phyloP scores from a whole-genome alignment of 352 stramenopile species.

The Elongisporangium undulatum region DNA sequence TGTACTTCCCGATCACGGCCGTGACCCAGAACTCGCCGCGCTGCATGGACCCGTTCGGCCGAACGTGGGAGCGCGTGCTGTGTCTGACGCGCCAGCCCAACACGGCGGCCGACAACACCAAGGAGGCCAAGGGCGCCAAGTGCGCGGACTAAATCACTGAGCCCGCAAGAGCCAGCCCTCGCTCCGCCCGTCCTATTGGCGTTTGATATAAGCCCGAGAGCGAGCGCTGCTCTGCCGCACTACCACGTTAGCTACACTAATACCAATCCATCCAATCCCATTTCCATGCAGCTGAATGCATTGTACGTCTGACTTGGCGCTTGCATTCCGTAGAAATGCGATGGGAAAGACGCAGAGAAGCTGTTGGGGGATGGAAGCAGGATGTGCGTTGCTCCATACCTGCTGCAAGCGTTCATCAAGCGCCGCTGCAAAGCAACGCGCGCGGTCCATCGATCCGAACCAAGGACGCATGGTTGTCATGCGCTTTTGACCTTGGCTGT shows the following conservation, averaged over 20 bases:
- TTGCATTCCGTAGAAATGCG: not conserved
- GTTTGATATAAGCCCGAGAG: not conserved
- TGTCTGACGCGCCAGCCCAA: conserved; percentile 95
- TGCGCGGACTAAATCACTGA: conserved; percentile 51
- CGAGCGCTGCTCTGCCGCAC: not conserved
- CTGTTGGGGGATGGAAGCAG: not conserved
- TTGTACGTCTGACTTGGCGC: too few relatives aligned
- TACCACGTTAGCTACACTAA: not conserved
- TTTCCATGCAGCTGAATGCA: not conserved
- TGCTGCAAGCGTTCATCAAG: not conserved
- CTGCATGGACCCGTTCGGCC: conserved; percentile 81
- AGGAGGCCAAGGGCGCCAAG: conserved; percentile 45
- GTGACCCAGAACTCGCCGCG: conserved; percentile 86
- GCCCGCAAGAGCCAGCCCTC: conserved; percentile 1
- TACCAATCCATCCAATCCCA: not conserved
- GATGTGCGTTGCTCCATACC: not conserved
- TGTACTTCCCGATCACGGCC: conserved; percentile 88
- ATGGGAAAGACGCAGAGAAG: not conserved
- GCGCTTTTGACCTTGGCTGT: not conserved
- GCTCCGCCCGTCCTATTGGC: not conserved
- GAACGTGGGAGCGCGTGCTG: conserved; percentile 95
- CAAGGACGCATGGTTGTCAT: not conserved
- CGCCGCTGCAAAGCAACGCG: too few relatives aligned
- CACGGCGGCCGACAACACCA: conserved; percentile 48
- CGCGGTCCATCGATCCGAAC: not conserved